Percentiles rank a stretch among this genome's conserved stretches.
phyloP scores from a whole-genome alignment of 2,329 filamentous ascomycete genomes.

The Colletotrichum brevisporum region DNA sequence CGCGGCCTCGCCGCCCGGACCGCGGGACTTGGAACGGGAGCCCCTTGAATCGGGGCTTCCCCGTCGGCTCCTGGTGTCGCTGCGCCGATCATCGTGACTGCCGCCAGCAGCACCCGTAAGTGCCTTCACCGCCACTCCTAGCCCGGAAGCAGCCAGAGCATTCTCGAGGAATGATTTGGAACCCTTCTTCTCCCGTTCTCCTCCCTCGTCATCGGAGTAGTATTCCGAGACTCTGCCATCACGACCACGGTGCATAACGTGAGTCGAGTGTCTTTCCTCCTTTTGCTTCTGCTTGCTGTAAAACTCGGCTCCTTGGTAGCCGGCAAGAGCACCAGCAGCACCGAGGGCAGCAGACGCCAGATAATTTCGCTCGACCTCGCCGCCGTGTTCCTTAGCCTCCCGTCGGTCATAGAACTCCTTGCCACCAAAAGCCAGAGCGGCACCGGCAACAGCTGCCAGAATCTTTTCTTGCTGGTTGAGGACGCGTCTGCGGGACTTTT shows the following conservation, averaged over 20 bases:
- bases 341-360: conserved; percentile 73
- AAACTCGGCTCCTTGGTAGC: conserved; percentile 73
- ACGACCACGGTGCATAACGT: conserved; percentile 67
- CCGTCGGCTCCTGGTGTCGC: conserved; percentile 52
- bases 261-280: conserved; percentile 68
- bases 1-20: conserved; percentile 59
- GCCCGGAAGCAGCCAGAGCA: conserved; percentile 72
- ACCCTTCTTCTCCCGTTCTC: conserved; percentile 68
- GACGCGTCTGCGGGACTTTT: conserved; percentile 62
- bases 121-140: conserved; percentile 73
- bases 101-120: conserved; percentile 65
- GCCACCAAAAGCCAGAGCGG: conserved; percentile 74
- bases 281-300: conserved; percentile 72
- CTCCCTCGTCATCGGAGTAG: conserved; percentile 70
- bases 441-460: conserved; percentile 75
- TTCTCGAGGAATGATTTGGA: conserved; percentile 76
- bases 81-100: conserved; percentile 57
- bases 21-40: conserved; percentile 68
- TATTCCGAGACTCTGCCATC: conserved; percentile 67
- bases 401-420: conserved; percentile 77
- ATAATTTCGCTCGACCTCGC: conserved; percentile 69
- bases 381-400: conserved; percentile 66
- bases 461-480: conserved; percentile 76
- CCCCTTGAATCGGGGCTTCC: conserved; percentile 54
- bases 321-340: conserved; percentile 74